phyloP scores from a whole-genome alignment of 306 rosid genomes.

The Luffa aegyptiaca region DNA sequence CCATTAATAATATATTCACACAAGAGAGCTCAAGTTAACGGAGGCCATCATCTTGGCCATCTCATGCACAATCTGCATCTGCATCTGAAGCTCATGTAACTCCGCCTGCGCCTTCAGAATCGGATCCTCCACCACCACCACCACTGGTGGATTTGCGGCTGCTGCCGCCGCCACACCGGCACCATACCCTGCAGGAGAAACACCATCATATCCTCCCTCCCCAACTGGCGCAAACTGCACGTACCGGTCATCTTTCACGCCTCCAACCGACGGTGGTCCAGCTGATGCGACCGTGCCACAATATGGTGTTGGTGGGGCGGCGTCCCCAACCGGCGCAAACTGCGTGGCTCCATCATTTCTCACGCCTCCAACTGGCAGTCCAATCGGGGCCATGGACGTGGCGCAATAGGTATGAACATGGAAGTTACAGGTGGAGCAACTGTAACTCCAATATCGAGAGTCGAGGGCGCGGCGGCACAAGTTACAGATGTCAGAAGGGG shows the following conservation, averaged over 20 bases:
- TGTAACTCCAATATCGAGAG: background rate
- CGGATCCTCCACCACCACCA: background rate
- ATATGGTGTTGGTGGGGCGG: background rate
- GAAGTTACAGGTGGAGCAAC: background rate
- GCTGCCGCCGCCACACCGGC: background rate
- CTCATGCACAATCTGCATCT: background rate
- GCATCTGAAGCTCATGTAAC: background rate
- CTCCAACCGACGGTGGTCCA: background rate
- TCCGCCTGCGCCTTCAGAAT: background rate
- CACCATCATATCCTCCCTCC: background rate
- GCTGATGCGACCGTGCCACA: background rate
- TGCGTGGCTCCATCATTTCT: too few relatives aligned
- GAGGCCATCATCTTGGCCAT: conserved; percentile 8
- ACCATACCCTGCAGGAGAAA: background rate
- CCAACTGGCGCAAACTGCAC: background rate
- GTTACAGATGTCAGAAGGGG: background rate
- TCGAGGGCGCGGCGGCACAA: background rate
- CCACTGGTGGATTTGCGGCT: background rate
- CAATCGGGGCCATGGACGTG: background rate
- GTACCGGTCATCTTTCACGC: background rate
- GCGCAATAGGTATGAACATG: background rate
- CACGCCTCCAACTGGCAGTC: too few relatives aligned
- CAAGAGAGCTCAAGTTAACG: background rate
- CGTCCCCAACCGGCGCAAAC: too few relatives aligned
- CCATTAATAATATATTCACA: background rate